A percentile compares a stretch with the other conserved stretches of the same genome.
phyloP scores from a whole-genome alignment of 2,329 filamentous ascomycete species.

The Ophidiomyces ophidiicola region DNA sequence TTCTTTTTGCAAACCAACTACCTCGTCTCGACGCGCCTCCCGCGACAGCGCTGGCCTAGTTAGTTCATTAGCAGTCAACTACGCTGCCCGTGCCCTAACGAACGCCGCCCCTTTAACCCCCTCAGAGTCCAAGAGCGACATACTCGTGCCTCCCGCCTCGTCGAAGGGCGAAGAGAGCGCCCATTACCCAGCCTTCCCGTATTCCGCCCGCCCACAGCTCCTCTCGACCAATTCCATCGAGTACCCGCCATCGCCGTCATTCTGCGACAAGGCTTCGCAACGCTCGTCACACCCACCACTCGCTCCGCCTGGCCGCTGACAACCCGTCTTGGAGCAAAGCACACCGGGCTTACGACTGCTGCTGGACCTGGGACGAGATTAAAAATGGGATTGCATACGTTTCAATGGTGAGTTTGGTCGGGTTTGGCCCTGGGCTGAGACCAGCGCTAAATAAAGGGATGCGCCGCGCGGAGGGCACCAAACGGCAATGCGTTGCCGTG shows the following conservation, averaged over 20 bases:
- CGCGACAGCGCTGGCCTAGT: too few relatives aligned
- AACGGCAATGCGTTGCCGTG: slow-evolving; percentile 1
- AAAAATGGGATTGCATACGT: slow-evolving; percentile 12
- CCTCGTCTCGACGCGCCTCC: too few relatives aligned
- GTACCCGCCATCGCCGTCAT: background rate
- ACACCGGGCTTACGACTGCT: background rate
- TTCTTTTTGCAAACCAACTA: background rate
- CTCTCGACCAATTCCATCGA: background rate
- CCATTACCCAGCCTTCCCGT: too few relatives aligned
- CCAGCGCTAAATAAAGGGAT: background rate
- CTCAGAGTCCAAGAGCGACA: too few relatives aligned
- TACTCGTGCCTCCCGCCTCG: too few relatives aligned
- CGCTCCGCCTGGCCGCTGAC: background rate
- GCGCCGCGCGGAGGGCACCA: background rate
- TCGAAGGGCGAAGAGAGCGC: too few relatives aligned
- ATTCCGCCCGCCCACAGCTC: background rate
- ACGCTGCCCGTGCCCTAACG: too few relatives aligned
- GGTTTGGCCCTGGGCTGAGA: background rate
- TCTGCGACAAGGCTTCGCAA: background rate
- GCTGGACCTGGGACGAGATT: background rate
- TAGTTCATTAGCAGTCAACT: too few relatives aligned
- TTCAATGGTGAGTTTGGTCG: slow-evolving; percentile 13
- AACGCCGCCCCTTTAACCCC: too few relatives aligned
- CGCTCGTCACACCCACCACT: too few relatives aligned
- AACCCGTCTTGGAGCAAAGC: background rate